A percentile compares a stretch with the other conserved stretches of the same genome.
These are phyloP conservation scores for Cryptococcus maquisensis DNA, from an alignment of 1,284 basidiomycete genomes.

Conservation along the genomic window DNA sequence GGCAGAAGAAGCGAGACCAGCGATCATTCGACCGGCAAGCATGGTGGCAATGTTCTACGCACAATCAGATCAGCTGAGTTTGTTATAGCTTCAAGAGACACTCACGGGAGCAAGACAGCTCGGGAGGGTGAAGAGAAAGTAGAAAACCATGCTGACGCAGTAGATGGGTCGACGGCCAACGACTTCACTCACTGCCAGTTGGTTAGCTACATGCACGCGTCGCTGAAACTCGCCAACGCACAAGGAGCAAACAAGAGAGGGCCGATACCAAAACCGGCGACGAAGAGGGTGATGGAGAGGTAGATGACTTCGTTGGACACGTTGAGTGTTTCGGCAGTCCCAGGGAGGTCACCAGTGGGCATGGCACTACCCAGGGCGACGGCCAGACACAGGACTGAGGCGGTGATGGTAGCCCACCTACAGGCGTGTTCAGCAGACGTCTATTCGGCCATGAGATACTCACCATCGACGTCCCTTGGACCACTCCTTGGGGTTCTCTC, in stretches of 20 bases:
- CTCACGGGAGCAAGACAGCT: constrained; percentile 41
- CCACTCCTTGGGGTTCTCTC: constrained; percentile 38
- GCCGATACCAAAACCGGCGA: constrained; percentile 51
- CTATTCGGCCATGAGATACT: constrained; percentile 1
- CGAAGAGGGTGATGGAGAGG: constrained; percentile 51
- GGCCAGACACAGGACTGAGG: constrained; percentile 32
- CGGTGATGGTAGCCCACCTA: constrained; percentile 31
- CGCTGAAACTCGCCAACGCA: constrained; percentile 6
- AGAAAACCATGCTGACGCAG: constrained; percentile 47
- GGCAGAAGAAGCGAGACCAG: constrained; percentile 49
- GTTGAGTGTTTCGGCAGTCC: constrained; percentile 40
- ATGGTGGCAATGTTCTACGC: constrained; percentile 48
- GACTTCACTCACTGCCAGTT: constrained; percentile 38
- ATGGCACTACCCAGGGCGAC: constrained; percentile 50
- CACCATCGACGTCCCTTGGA: constrained; percentile 34
- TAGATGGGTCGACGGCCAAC: constrained; percentile 48
- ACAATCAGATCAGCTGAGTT: not conserved
- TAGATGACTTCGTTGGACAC: constrained; percentile 47
- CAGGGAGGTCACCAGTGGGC: constrained; percentile 49
- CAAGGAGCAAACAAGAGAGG: constrained; percentile 47
- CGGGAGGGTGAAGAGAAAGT: constrained; percentile 51
- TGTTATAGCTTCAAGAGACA: too few species aligned
- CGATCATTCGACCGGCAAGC: constrained; percentile 47
- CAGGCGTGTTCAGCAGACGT: not conserved
- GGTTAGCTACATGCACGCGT: not conserved